Percentiles rank a stretch among this genome's conserved stretches.
Conservation (phyloP, 2,329 filamentous ascomycete genomes). For the Epichloe coenophiala region DNA sequence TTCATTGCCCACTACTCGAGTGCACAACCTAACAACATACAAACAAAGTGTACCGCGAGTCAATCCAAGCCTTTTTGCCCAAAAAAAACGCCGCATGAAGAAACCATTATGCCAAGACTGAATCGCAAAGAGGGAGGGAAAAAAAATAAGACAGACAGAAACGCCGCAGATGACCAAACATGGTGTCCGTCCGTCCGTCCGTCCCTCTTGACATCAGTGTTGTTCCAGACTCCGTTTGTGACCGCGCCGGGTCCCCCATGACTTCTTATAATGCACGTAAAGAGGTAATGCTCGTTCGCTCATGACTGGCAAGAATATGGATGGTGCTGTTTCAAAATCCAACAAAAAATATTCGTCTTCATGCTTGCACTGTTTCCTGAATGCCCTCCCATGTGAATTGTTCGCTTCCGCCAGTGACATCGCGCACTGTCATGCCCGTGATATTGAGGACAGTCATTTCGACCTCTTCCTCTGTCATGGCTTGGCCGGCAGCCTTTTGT, state of each 20-base stretch:
- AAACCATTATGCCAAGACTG: not conserved
- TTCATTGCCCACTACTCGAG: not conserved
- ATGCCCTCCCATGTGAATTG: slow-evolving; percentile 30
- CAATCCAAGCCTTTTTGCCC: not conserved
- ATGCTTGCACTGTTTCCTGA: slow-evolving; percentile 12
- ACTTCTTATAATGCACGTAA: not conserved
- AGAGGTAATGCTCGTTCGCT: not conserved
- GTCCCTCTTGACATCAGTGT: not conserved
- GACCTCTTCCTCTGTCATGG: slow-evolving; percentile 48
- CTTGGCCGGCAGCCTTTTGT: slow-evolving; percentile 49
- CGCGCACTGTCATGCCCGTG: slow-evolving; percentile 30
- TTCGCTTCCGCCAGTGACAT: slow-evolving; percentile 24
- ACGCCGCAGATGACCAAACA: not conserved
- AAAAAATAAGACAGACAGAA: not conserved
- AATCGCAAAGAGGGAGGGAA: not conserved
- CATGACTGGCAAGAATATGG: not conserved
- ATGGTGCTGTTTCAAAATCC: not conserved
- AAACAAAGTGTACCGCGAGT: not conserved
- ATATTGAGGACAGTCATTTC: slow-evolving; percentile 50
- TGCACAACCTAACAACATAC: not conserved
- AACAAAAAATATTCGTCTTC: not conserved
- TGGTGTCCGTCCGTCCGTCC: no score
- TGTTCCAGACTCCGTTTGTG: not conserved
- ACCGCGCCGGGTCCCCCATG: not conserved
- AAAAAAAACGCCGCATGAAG: not conserved